Conservation (phyloP, 2,329 filamentous ascomycete species). For the Mariannaea sp. region DNA sequence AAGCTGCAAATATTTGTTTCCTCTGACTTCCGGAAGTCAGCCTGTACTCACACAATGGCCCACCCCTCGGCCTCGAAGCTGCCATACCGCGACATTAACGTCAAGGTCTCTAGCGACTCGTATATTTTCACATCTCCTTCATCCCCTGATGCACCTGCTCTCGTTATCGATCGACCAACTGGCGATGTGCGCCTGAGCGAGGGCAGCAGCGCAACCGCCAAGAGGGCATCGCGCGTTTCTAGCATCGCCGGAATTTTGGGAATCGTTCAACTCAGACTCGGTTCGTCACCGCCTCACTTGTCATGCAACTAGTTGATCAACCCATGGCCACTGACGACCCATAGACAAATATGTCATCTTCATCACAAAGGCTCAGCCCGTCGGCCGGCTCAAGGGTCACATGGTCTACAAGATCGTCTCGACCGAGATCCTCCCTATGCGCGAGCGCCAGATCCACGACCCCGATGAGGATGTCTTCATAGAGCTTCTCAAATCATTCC, state of each 20-base stretch:
- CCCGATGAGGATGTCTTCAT: conserved; percentile 94
- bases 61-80: conserved; percentile 47
- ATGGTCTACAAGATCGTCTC: conserved; percentile 93
- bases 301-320: conserved; percentile 12
- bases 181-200: conserved; percentile 87
- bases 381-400: conserved; percentile 91
- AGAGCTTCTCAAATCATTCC: conserved; percentile 75
- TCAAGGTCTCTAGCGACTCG: conserved; percentile 87
- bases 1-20: conserved; percentile 1
- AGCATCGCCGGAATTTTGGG: conserved; percentile 95
- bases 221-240: conserved; percentile 74
- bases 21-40: conserved; percentile 23
- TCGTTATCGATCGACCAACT: conserved; percentile 89
- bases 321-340: conserved; percentile 28
- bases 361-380: conserved; percentile 90
- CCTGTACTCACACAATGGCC: conserved; percentile 41
- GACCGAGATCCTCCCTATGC: conserved; percentile 91
- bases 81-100: conserved; percentile 95
- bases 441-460: conserved; percentile 89
- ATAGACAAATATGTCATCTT: conserved; percentile 93
- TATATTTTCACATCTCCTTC: conserved; percentile 98
- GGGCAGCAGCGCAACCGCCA: conserved; percentile 73
- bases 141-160: conserved; percentile 82
- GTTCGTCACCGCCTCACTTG: conserved; percentile 55
- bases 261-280: conserved; percentile 89